A percentile compares a stretch with the other conserved stretches of the same genome.
Conservation (phyloP, 352 stramenopile genomes). For the Phytophthora meadii region DNA sequence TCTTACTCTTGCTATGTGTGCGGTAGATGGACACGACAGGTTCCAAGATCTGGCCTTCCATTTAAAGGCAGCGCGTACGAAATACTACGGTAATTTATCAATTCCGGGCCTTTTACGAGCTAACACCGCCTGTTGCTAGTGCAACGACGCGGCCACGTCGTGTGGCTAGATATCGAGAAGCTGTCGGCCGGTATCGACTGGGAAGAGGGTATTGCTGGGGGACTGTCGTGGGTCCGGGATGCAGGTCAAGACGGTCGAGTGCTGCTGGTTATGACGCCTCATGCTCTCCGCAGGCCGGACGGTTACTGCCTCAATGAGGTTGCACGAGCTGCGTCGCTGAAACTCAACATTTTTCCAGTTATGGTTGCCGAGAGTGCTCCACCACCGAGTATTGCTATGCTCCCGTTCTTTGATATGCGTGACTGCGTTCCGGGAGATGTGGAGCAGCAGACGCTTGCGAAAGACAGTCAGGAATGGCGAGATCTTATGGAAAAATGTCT, state of each 20-base stretch:
- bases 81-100: not conserved
- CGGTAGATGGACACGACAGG: slow-evolving; percentile 72
- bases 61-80: slow-evolving; percentile 66
- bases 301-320: slow-evolving; percentile 87
- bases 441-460: slow-evolving; percentile 35
- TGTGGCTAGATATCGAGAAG: slow-evolving; percentile 80
- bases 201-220: slow-evolving; percentile 75
- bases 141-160: slow-evolving; percentile 61
- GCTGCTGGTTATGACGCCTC: slow-evolving; percentile 81
- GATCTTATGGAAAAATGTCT: slow-evolving; percentile 46
- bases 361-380: slow-evolving; percentile 72
- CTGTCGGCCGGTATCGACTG: slow-evolving; percentile 77
- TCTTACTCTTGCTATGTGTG: not conserved
- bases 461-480: slow-evolving; percentile 48
- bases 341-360: slow-evolving; percentile 76
- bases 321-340: slow-evolving; percentile 60
- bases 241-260: slow-evolving; percentile 74
- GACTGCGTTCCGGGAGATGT: slow-evolving; percentile 60
- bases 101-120: too few relatives aligned
- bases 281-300: slow-evolving; percentile 73
- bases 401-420: slow-evolving; percentile 79
- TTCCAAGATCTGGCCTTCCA: slow-evolving; percentile 79
- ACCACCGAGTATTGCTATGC: slow-evolving; percentile 69
- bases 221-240: slow-evolving; percentile 72
- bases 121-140: slow-evolving; percentile 37